Evolutionary conservation across 164 flowering plant genomes (phyloP), one percentile per base, ranked within the genome.

Genomic region (Pachysandra terminalis): DNA sequence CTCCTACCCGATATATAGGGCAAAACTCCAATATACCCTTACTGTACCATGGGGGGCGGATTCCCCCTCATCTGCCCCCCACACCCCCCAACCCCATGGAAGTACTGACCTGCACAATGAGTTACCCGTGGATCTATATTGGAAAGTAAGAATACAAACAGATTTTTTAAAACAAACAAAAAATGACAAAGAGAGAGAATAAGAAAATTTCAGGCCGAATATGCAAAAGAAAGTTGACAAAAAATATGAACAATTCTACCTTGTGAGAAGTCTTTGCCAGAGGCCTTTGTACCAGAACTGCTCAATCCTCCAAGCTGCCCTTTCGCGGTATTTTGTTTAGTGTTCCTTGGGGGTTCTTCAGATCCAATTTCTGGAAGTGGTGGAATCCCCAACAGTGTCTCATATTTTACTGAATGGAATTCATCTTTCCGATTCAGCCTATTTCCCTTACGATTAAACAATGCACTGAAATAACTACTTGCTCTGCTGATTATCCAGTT

Each of bases 401-500:
- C 75, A 51, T 58, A 70, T 22, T 51, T 71, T 63, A 37, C 68
- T 45, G 63, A n/a, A 35, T 45, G 19, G 1, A 21, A 27, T 41
- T 56, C 40, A 66, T 62, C 59, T 68, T 72, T 62, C 25, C 25
- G 59, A 27, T 58, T 28, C 61, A 56, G 61, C 56, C 66, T 61
- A 71, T 19, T 40, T 49, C 72, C 75, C 54, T 63, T 73, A 66
- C 41, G 51, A 58, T 63, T 73, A 64, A 56, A 61, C 22, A 21
- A 77, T 25, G 54, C 16, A 57, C 56, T 56, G 12, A 35, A 69
- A 66, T 67, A 70, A 58, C 60, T 65, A 69, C 73, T 72, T 21
- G 72, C 68, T 71, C 75, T 71, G 74, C 85, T 83, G 59, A 87
- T 82, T 57, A 89, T 69, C 61, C 67, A 81, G 32, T 70, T 79